These are phyloP conservation scores for Magnolia kwangsiensis DNA, from an alignment of 164 flowering plant species.

Conservation along the genomic window DNA sequence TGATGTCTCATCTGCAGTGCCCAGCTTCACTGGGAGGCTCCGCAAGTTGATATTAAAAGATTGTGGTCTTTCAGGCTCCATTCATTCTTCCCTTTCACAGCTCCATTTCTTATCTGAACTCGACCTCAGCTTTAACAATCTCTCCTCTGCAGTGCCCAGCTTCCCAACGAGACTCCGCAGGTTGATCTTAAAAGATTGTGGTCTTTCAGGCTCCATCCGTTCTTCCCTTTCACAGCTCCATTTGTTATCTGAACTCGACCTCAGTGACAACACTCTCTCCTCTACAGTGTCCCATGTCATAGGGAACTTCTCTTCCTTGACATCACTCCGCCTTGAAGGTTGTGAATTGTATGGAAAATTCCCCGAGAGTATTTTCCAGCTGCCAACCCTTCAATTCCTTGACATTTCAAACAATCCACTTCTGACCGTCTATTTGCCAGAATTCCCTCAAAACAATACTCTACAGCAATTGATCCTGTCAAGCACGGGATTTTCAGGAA, in stretches of 20 bases:
- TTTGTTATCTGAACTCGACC: constrained; percentile 21
- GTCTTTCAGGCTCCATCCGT: constrained; percentile 13
- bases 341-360: constrained; percentile 28
- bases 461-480: neutral
- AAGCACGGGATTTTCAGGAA: neutral
- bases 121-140: constrained; percentile 25
- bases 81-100: constrained; percentile 15
- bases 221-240: constrained; percentile 17
- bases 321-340: constrained; percentile 14
- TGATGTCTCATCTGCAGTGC: constrained; percentile 15
- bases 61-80: constrained; percentile 8
- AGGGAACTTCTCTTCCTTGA: constrained; percentile 25
- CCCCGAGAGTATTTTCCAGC: constrained; percentile 21
- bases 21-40: constrained; percentile 18
- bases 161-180: constrained; percentile 13
- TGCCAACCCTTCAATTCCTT: constrained; percentile 20
- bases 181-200: neutral
- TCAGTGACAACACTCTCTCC: constrained; percentile 26
- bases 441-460: constrained; percentile 1
- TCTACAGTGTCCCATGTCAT: constrained; percentile 28
- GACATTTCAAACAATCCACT: constrained; percentile 19
- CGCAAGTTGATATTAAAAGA: neutral
- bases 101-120: constrained; percentile 22
- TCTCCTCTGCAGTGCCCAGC: constrained; percentile 25
- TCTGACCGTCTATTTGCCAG: constrained; percentile 30